Base-by-base conservation (phyloP, 495 filamentous ascomycete genomes). In the Daldinia concentrica region DNA sequence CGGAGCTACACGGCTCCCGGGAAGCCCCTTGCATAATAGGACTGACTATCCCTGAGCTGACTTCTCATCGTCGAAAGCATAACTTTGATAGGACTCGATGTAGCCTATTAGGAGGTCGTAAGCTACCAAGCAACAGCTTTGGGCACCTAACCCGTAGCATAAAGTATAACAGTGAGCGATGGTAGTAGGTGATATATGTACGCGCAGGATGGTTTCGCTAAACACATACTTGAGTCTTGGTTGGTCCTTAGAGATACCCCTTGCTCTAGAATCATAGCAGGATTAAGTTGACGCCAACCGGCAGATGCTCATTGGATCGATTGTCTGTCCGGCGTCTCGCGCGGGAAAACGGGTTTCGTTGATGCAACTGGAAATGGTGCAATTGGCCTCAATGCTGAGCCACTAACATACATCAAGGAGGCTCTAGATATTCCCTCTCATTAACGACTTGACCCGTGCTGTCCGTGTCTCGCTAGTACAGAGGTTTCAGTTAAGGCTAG, bases 251-350 rank as follows among this genome's bases (percentile, higher is more conserved):
- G 34, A 60, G 45, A 32, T 43, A 58, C 63, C 37, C 62, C 58
- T 29, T 57, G 50, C 62, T 71, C 52, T 66, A 65, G 56, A 29
- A 54, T 59, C 30, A 45, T 66, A 57, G 39, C 45, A 61, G 54
- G 36, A 68, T 65, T 56, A 30, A 60, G 56, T 72, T 68, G 58
- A 73, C 70, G 70, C 70, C 70, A 73, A 62, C 70, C 70, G 71
- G 66, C 66, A 73, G 71, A 69, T 69, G 65, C 45, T 73, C 58
- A 69, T 73, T 73, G 71, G 71, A 69, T 66, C 71, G 62, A 69
- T 69, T 59, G 62, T 66, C 66, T 62, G 62, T 62, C 71, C 41
- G 66, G 71, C 71, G 71, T 73, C 71, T 73, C 71, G 71, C 71
- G 71, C 71, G 71, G 65, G 58, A 73, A 61, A 73, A 73, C 9